Percentiles rank a stretch among this genome's conserved stretches.
These are phyloP conservation scores for Solanum sitiens DNA, from an alignment of 257 asterid species.

Conservation along the genomic window DNA sequence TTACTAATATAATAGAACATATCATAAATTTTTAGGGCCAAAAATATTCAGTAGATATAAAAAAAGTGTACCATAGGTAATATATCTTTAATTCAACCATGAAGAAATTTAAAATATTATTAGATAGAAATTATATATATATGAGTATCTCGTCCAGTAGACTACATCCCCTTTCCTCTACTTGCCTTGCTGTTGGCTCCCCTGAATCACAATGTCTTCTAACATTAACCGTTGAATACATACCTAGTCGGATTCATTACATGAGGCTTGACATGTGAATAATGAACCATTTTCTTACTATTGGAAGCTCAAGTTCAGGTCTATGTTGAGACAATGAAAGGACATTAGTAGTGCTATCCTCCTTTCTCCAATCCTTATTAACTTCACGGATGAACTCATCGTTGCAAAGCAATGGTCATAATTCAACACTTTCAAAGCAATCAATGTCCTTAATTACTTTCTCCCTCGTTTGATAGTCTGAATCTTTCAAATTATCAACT, in stretches of 20 bases:
- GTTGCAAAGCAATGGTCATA: conserved; percentile 53
- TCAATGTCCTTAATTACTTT: conserved; percentile 28
- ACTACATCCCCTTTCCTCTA: conserved; percentile 79
- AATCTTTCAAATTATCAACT: conserved; percentile 38
- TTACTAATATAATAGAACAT: too few relatives aligned
- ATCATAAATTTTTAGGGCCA: too few relatives aligned
- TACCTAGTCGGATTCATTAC: conserved; percentile 12
- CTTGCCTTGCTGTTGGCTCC: conserved; percentile 95
- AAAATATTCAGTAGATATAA: too few relatives aligned
- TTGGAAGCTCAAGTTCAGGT: too few relatives aligned
- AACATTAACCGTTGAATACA: conserved; percentile 65
- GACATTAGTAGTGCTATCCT: conserved; percentile 85
- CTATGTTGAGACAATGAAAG: too few relatives aligned
- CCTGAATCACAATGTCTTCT: conserved; percentile 94
- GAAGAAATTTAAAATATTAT: too few relatives aligned
- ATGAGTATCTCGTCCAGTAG: conserved; percentile 90
- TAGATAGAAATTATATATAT: too few relatives aligned
- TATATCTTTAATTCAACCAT: too few relatives aligned
- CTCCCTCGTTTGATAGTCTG: conserved; percentile 59
- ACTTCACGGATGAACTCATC: conserved; percentile 71
- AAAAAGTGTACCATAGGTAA: too few relatives aligned
- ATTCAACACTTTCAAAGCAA: conserved; percentile 33
- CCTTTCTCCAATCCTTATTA: conserved; percentile 91
- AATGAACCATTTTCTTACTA: conserved; percentile 15
- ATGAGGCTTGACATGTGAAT: background rate